These are phyloP conservation scores for Bipolaris gigantea DNA, from an alignment of 2,329 filamentous ascomycete species.

Conservation along the genomic window DNA sequence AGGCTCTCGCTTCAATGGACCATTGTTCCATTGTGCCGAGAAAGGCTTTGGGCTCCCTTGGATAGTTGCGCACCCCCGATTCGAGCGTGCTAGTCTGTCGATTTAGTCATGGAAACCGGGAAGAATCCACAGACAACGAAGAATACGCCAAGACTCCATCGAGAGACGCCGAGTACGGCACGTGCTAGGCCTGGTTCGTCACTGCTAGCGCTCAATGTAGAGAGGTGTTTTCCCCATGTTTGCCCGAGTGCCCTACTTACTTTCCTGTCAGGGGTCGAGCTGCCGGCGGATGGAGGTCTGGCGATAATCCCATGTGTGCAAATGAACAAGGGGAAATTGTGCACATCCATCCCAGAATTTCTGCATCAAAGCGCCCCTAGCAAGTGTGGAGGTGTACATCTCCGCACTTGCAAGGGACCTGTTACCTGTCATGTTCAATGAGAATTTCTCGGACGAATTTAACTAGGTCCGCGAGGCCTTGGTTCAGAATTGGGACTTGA, in stretches of 20 bases:
- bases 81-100: neutral
- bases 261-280: neutral
- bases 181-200: neutral
- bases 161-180: neutral
- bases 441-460: neutral
- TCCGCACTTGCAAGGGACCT: neutral
- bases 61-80: neutral
- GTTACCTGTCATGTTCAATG: neutral
- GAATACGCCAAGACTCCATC: neutral
- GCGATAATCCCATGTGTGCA: neutral
- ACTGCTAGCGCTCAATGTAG: neutral
- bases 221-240: neutral
- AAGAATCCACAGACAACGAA: neutral
- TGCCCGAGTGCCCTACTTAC: neutral
- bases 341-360: neutral
- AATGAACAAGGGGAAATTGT: neutral
- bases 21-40: neutral
- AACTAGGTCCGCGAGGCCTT: neutral
- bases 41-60: neutral
- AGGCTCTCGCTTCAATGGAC: neutral
- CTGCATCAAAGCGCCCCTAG: neutral
- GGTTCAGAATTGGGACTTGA: neutral
- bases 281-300: neutral
- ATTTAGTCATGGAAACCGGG: neutral
- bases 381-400: neutral